These are phyloP conservation scores for Solidago caesia DNA, from an alignment of 129 eudicot genomes.

Conservation along the genomic window DNA sequence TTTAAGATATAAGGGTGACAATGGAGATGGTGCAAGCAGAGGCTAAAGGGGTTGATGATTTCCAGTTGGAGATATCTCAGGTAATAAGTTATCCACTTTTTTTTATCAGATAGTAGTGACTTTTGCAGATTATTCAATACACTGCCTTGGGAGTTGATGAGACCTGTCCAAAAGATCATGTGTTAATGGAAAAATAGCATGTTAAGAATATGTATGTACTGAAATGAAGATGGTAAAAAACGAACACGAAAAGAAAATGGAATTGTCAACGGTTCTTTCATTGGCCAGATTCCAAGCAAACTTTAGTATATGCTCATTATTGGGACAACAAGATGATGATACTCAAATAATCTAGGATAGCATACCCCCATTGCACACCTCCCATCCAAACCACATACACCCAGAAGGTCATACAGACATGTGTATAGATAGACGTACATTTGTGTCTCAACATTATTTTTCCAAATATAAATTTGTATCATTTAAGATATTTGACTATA, in stretches of 20 bases:
- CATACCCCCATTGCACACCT: no score
- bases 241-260: neutral
- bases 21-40: conserved; percentile 89
- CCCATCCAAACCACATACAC: no score
- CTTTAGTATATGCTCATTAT: no score
- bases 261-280: neutral
- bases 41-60: conserved; percentile 94
- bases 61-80: conserved; percentile 65
- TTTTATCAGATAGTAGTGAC: conserved; percentile 23
- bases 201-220: neutral
- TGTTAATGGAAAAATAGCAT: neutral
- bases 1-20: conserved; percentile 31
- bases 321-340: no score
- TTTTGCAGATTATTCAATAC: conserved; percentile 30
- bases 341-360: no score
- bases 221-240: neutral
- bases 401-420: no score
- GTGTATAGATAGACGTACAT: no score
- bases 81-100: conserved; percentile 55
- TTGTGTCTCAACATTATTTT: no score
- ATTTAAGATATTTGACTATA: neutral
- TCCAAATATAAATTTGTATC: neutral
- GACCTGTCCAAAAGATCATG: conserved; percentile 42
- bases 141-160: conserved; percentile 35
- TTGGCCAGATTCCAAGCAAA: no score